These are phyloP conservation scores for Fusarium nurragi DNA, from an alignment of 2,329 filamentous ascomycete species.

Conservation along the genomic window DNA sequence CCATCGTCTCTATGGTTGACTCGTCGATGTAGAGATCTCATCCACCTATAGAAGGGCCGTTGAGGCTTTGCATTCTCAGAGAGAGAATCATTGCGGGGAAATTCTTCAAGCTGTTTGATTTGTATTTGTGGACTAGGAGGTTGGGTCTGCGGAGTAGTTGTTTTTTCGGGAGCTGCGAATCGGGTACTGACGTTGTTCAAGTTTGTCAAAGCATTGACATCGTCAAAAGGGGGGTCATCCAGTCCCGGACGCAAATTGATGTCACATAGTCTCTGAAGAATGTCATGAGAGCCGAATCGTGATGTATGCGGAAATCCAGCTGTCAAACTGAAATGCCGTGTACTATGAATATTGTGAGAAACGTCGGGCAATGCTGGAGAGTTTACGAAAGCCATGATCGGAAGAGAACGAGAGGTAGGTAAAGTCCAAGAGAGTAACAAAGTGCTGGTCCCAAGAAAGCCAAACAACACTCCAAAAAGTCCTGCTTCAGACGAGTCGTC, in stretches of 20 bases:
- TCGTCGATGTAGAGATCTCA: conserved; percentile 72
- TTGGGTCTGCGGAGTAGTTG: neutral
- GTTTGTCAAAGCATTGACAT: conserved; percentile 49
- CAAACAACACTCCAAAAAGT: conserved; percentile 50
- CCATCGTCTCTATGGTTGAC: conserved; percentile 56
- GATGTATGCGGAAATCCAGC: conserved; percentile 18
- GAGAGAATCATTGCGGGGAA: conserved; percentile 8
- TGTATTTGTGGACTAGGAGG: conserved; percentile 40
- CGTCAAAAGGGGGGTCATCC: conserved; percentile 41
- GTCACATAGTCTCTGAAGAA: conserved; percentile 41
- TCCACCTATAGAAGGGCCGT: conserved; percentile 75
- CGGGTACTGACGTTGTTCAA: conserved; percentile 51
- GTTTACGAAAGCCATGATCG: conserved; percentile 50
- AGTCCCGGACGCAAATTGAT: conserved; percentile 46
- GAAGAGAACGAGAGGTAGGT: conserved; percentile 39
- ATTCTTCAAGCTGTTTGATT: conserved; percentile 35
- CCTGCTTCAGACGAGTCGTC: conserved; percentile 42
- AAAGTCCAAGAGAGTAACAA: conserved; percentile 48
- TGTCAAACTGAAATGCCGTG: conserved; percentile 53
- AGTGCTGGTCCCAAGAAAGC: conserved; percentile 55
- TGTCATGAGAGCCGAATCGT: conserved; percentile 1
- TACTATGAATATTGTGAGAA: conserved; percentile 52
- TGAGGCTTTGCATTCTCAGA: conserved; percentile 28
- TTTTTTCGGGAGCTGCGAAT: conserved; percentile 4
- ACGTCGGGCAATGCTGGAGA: conserved; percentile 48